A percentile compares a stretch with the other conserved stretches of the same genome.
These are phyloP conservation scores for Aspergillus bombycis DNA, from an alignment of 2,329 filamentous ascomycete species.

Conservation along the genomic window DNA sequence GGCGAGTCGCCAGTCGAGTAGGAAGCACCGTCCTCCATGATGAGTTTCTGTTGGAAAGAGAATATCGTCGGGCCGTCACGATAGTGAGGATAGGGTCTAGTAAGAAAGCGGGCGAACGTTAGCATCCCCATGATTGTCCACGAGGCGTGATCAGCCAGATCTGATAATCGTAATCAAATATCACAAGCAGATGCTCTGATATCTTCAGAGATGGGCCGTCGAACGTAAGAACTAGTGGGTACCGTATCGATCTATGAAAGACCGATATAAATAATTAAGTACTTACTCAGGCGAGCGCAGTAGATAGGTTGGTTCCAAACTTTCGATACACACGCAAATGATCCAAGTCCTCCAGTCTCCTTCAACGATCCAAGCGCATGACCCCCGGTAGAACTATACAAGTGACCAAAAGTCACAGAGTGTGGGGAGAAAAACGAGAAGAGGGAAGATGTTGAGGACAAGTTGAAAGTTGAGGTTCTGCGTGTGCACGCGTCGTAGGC, in stretches of 20 bases:
- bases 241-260: not conserved
- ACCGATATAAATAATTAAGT: not conserved
- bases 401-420: slow-evolving; percentile 11
- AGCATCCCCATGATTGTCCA: slow-evolving; percentile 39
- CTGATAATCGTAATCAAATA: not conserved
- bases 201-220: not conserved
- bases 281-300: not conserved
- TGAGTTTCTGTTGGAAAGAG: slow-evolving; percentile 41
- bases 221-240: not conserved
- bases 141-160: not conserved
- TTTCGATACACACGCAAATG: slow-evolving; percentile 3
- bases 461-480: slow-evolving; percentile 25
- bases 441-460: slow-evolving; percentile 16
- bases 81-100: slow-evolving; percentile 37
- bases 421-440: slow-evolving; percentile 11
- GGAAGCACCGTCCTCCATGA: slow-evolving; percentile 34
- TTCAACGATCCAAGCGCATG: slow-evolving; percentile 25
- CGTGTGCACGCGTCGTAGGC: slow-evolving; percentile 22
- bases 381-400: slow-evolving; percentile 12
- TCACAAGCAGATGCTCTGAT: not conserved
- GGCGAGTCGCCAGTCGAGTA: slow-evolving; percentile 25
- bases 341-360: slow-evolving; percentile 21
- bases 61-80: slow-evolving; percentile 41
- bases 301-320: slow-evolving; percentile 8
- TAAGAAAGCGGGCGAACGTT: slow-evolving; percentile 42